Base-by-base conservation (phyloP, 331 rosid species). In the Pyracantha coccinea region DNA sequence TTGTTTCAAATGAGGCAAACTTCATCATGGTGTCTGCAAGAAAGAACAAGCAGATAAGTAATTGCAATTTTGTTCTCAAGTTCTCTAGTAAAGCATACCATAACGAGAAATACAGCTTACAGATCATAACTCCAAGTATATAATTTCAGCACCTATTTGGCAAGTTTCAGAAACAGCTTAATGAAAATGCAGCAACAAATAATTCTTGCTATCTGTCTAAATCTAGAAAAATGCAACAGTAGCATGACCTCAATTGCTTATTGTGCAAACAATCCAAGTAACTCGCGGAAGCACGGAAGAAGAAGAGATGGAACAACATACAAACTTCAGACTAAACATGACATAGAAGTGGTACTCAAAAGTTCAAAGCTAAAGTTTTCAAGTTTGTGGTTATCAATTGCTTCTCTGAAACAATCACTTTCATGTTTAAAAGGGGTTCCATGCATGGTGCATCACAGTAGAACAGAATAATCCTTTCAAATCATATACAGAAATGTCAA, bases 11-110 rank as follows among this genome's bases (percentile, higher is more conserved):
- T 12, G 97, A 89, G 60, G 98, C 99, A 86, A 92, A 95, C 79
- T 95, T 92, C 97, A 92, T 92, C 99, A 92, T 92, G 12, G 99
- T 95, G 80, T 95, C 98, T 95, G 86, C 82, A 77, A 75, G 31
- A 64, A 66, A 71, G 23, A 63, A 69, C 29, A 71, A 38, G 15
- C 23, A 66, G 23, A 62, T 32, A 20, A 75, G 69, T 21, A 28
- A 38, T n/a, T 13, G 65, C 17, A 23, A 59, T 24, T 59, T 24
- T 59, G 31, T 13, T 6, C 65, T 59, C 19, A 12, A 59, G 1
- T 21, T 14, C 64, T 59, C 10, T 5, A 60, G 9, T 23, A 8
- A 72, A 24, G 58, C 68, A 24, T 24, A 16, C 8, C 50, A 24
- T 23, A 61, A 29, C 24, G 16, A 33, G 7, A 71, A 53, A 19